Base-by-base conservation (phyloP, 257 asterid species). In the Lithospermum erythrorhizon region DNA sequence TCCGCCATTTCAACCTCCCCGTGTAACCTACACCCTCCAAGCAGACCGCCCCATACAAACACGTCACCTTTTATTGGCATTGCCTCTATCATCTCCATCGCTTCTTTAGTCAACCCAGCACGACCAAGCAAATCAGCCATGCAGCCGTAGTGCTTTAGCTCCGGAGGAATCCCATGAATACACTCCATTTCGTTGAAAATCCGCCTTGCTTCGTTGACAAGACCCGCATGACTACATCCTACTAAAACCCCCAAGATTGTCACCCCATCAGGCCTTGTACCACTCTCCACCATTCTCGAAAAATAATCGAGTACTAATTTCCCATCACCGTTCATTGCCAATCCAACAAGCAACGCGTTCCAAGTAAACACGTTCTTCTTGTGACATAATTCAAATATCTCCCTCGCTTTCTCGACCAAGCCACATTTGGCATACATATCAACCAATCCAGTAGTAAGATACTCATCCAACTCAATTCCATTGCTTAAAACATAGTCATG, bases 161-260 rank as follows among this genome's bases (percentile, higher is more conserved):
- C 98, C 49, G 79, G 75, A 6, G 55, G 58, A n/a, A 90, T 87
- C 0, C 79, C 76, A 59, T 82, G 77, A 48, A 79, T 67, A 22
- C 67, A 55, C 70, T 90, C 94, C 96, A 90, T 90, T 51, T 83
- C 80, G 3, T 64, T 17, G 11, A 90, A 87, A 19, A 83, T 70
- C 54, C 57, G 72, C 63, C 62, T 78, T 2, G 95, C 98, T 64
- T 79, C 82, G 6, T 78, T 45, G 18, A 76, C 52, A 6, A 81
- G 94, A 9, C 98, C 96, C 4, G 90, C 68, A 67, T 90, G 98
- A 73, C 95, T 85, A 74, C 95, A 90, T 5, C 98, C 98, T 6
- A 79, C 87, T 27, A 90, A 77, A 58, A 83, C 58, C 9, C 78
- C 90, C 47, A 90, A 59, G 55, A 87, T 79, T 1, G 98, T 87